Percentiles rank a stretch among this genome's conserved stretches.
Conservation (phyloP, 495 filamentous ascomycete species). For the Evansstolkia leycettana region DNA sequence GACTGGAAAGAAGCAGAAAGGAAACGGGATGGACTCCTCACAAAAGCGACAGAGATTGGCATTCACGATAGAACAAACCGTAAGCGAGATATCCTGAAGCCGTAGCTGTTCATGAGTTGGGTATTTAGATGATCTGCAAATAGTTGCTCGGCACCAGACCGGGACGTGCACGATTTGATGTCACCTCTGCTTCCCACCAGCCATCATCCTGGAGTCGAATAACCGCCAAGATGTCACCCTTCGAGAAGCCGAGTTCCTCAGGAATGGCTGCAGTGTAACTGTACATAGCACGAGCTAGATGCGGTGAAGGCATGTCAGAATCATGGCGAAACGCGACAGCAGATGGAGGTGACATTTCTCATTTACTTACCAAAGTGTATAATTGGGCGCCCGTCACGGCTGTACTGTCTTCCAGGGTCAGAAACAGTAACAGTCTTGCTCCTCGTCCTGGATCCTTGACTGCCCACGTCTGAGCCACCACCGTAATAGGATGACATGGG, state of each 20-base stretch:
- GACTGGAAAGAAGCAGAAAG: too few relatives aligned
- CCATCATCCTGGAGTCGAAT: constrained; percentile 90
- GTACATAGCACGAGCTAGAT: constrained; percentile 79
- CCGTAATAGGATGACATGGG: constrained; percentile 54
- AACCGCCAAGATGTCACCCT: constrained; percentile 87
- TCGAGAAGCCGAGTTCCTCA: constrained; percentile 85
- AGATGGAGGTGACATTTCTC: neutral
- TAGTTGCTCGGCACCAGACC: constrained; percentile 98
- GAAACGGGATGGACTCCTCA: too few relatives aligned
- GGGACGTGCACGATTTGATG: constrained; percentile 56
- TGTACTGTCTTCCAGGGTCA: constrained; percentile 54
- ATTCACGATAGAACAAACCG: too few relatives aligned
- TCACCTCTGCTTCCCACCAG: constrained; percentile 98
- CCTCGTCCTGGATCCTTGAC: constrained; percentile 44
- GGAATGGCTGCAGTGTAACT: constrained; percentile 89
- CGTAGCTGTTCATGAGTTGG: neutral
- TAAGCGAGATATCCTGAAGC: too few relatives aligned
- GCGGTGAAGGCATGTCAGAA: neutral
- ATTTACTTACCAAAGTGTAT: constrained; percentile 75
- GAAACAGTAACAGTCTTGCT: constrained; percentile 67
- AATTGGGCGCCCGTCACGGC: constrained; percentile 75
- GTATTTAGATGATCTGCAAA: constrained; percentile 48
- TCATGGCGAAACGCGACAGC: neutral
- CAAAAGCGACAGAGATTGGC: too few relatives aligned
- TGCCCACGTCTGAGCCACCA: constrained; percentile 22